phyloP scores from a whole-genome alignment of 2,329 filamentous ascomycete species.

The Didymella keratinophila region DNA sequence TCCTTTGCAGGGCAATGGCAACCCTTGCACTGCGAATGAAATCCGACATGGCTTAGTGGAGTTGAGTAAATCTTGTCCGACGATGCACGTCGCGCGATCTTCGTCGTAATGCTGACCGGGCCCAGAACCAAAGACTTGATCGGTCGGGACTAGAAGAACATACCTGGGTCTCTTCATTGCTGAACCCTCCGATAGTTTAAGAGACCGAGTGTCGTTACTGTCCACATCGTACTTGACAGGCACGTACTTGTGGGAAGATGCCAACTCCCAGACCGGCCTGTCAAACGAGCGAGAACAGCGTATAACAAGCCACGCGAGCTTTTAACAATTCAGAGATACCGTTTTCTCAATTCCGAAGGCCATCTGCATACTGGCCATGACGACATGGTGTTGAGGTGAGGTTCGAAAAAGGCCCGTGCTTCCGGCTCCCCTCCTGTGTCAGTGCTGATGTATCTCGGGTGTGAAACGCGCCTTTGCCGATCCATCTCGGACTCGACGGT shows the following conservation, averaged over 20 bases:
- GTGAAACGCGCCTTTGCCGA: conserved; percentile 21
- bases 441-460: conserved; percentile 23
- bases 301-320: neutral
- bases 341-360: neutral
- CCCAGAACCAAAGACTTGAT: neutral
- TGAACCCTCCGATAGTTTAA: neutral
- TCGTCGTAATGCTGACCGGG: conserved; percentile 12
- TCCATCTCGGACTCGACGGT: conserved; percentile 30
- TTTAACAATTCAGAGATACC: neutral
- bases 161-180: neutral
- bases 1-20: neutral
- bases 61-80: conserved; percentile 1
- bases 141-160: neutral
- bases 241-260: neutral
- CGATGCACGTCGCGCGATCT: conserved; percentile 1
- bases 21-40: neutral
- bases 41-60: conserved; percentile 3
- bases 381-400: conserved; percentile 17
- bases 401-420: conserved; percentile 13
- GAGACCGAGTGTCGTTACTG: neutral
- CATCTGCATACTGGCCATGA: conserved; percentile 9
- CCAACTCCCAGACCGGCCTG: too few relatives aligned
- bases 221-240: too few relatives aligned
- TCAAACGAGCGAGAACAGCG: neutral
- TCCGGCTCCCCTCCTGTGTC: conserved; percentile 24